Evolutionary conservation across 2,329 filamentous ascomycete genomes (phyloP).

Genomic region (Teratosphaeria nubilosa): DNA sequence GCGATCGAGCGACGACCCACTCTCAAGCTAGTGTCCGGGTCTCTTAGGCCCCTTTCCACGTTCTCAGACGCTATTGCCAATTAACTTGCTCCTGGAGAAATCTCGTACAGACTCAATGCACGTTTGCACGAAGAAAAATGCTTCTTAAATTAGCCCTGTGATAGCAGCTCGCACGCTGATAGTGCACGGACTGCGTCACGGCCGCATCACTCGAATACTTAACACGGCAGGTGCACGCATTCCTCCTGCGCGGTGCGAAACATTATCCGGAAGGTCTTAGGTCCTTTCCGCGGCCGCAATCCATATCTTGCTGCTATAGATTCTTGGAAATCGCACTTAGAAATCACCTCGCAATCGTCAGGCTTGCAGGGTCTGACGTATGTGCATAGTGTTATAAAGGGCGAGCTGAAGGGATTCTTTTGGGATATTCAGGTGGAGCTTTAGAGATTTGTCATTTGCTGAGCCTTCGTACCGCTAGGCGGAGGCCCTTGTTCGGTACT

Average conservation of each 20-base stretch:
- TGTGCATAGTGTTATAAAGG: not conserved
- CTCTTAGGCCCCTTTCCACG: too few species aligned
- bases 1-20: not conserved
- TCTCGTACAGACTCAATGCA: too few species aligned
- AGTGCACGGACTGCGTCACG: not conserved
- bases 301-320: too few species aligned
- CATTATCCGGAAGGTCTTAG: too few species aligned
- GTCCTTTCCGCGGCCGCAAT: not conserved
- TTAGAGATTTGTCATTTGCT: not conserved
- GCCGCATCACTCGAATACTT: not conserved
- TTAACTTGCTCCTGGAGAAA: too few species aligned
- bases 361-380: not conserved
- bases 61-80: too few species aligned
- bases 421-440: not conserved
- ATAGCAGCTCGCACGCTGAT: not conserved
- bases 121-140: too few species aligned
- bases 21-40: not conserved
- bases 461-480: not conserved
- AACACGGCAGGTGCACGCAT: too few species aligned
- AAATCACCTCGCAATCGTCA: too few species aligned
- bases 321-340: too few species aligned
- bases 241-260: too few species aligned
- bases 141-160: not conserved
- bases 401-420: not conserved
- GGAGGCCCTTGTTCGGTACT: too few species aligned